Base-by-base conservation (phyloP, 2,329 filamentous ascomycete species). In the Cladosporium halotolerans region DNA sequence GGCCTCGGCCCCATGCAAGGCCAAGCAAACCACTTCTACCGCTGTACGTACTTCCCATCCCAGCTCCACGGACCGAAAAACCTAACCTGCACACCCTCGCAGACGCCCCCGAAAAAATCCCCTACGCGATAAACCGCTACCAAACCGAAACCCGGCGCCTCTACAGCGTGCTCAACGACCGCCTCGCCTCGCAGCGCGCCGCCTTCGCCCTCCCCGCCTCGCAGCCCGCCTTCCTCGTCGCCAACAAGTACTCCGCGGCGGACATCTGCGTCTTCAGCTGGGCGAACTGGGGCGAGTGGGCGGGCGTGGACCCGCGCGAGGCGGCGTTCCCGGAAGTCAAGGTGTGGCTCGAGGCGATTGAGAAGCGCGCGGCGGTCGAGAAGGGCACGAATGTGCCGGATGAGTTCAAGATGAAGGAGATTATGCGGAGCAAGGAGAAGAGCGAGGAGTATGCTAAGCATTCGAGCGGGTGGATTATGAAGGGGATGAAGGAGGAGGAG, bases 181-280 rank as follows among this genome's bases (percentile, higher is more conserved):
- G 89, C 46, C 79, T 95, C 8, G 40, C 48, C 13, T 63, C 70
- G 5, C 63, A 66, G 9, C 76, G 72, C 31, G 72, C 73, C 49
- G 73, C 70, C 4, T 28, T 42, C 47, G 10, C 3, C 39, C 7
- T 50, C 11, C 18, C 48, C 16, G 4, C 16, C 14, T 3, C 9
- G 16, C 8, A 33, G 18, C 16, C 40, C 16, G 72, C 73, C 8
- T 81, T 76, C 61, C 60, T 81, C 9, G 73, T 78, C 10, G 86
- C 85, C 31, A 81, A 87, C 66, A 79, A 79, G 56, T 73, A 78
- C 56, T 88, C 85, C 4, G 57, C 86, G 59, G 88, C 87, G 2
- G 89, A 95, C 68, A 86, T 95, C 56, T 76, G 87, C 45, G 80
- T 80, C 67, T 89, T 84, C 79, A 86, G 87, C 18, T 93, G 88